Evolutionary conservation across 2,329 filamentous ascomycete genomes (phyloP).

Genomic region (Teratosphaeria epicoccoides): DNA sequence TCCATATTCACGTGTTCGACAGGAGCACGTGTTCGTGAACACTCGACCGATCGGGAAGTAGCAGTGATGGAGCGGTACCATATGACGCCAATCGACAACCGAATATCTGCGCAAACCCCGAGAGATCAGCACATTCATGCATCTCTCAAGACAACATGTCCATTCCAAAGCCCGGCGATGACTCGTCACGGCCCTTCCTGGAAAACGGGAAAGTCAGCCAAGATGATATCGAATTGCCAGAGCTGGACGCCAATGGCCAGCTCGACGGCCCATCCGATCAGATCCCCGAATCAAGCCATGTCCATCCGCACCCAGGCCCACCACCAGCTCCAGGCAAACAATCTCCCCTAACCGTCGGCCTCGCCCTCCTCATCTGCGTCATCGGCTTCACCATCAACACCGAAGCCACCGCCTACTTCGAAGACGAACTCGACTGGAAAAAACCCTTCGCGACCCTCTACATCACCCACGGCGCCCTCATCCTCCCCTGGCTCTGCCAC

Average conservation of each 20-base stretch:
- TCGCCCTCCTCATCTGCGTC: slow-evolving; percentile 18
- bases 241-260: background rate
- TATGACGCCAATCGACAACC: background rate
- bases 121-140: too few relatives aligned
- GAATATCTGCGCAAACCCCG: background rate
- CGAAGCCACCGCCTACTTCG: slow-evolving; percentile 24
- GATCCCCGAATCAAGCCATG: background rate
- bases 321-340: background rate
- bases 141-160: background rate
- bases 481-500: slow-evolving; percentile 23
- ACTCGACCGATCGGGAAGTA: background rate
- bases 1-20: too few relatives aligned
- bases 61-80: background rate
- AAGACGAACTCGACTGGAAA: slow-evolving; percentile 23
- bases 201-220: background rate
- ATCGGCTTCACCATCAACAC: slow-evolving; percentile 24
- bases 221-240: slow-evolving; percentile 4
- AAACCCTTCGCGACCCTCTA: slow-evolving; percentile 26
- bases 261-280: background rate
- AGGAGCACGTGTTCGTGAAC: too few relatives aligned
- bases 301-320: background rate
- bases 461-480: slow-evolving; percentile 23
- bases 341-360: slow-evolving; percentile 11
- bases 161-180: background rate
- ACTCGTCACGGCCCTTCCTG: slow-evolving; percentile 6